Base-by-base conservation (phyloP, 164 flowering plant genomes). In the Brasenia schreberi region DNA sequence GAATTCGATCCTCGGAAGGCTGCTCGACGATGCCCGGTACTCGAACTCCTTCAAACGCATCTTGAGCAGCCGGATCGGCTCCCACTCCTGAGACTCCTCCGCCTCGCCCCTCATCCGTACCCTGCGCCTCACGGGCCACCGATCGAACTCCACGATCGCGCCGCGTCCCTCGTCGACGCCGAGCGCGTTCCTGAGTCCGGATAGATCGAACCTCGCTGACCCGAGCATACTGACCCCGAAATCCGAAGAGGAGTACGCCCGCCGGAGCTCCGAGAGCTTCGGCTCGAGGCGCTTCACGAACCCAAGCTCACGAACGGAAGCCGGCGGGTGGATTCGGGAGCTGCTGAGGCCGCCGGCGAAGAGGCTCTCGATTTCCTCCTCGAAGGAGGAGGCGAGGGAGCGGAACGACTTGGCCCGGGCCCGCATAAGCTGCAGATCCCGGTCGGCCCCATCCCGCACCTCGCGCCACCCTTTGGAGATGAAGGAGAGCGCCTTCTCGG, bases 21-120 rank as follows among this genome's bases (percentile, higher is more conserved):
- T 85, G n/a, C 63, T 23, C 33, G 63, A 61, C 10, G 85, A 71
- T 56, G 81, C 81, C 76, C 75, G 79, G 61, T 66, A 78, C 83
- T 94, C 97, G 6, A 94, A 77, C 65, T 94, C 92, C 78, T 76
- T 83, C 71, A 91, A 73, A 78, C 88, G 75, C 63, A 76, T 79
- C 82, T 87, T 91, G 70, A 86, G 69, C 16, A 68, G 72, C 67
- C 82, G 67, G 65, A 88, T 79, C 1, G 94, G 94, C 72, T 86
- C 83, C 94, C 94, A 88, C 64, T 82, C 86, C 75, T 73, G 72
- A 1, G 68, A 66, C 5, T 58, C 79, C 65, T 59, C 64, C 43
- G 74, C 82, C 43, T 72, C 74, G 56, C 80, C 81, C 59, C 76
- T 72, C 66, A 66, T 67, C 64, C 45, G 70, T 14, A 72, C 58